Evolutionary conservation across 345 rosid genomes (phyloP).

Genomic region (Syzygium oleosum): DNA sequence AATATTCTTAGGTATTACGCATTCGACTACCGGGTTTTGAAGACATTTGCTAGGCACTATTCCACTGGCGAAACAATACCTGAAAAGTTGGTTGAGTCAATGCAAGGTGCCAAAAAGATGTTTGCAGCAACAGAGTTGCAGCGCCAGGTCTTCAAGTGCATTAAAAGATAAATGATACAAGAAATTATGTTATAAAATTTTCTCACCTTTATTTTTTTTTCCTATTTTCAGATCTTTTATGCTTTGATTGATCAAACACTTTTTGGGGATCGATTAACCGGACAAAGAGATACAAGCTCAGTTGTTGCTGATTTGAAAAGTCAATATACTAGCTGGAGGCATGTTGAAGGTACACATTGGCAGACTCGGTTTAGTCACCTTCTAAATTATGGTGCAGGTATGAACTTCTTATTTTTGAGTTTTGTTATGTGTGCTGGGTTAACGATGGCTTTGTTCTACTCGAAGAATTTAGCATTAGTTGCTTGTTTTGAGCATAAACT

Average conservation of each 20-base stretch:
- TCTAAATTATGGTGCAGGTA: conserved; percentile 86
- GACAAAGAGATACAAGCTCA: conserved; percentile 36
- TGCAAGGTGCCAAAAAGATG: conserved; percentile 85
- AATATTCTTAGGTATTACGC: conserved; percentile 63
- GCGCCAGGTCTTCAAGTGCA: conserved; percentile 52
- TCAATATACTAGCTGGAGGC: conserved; percentile 74
- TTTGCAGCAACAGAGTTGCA: conserved; percentile 95
- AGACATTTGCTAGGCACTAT: conserved; percentile 76
- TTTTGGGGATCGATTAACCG: conserved; percentile 60
- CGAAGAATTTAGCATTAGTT: not conserved
- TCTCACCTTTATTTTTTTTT: conserved; percentile 1
- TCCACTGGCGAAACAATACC: conserved; percentile 83
- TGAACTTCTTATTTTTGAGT: not conserved
- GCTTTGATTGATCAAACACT: conserved; percentile 80
- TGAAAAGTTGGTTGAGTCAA: conserved; percentile 67
- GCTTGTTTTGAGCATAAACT: not conserved
- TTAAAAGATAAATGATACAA: not conserved
- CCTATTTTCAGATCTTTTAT: conserved; percentile 45
- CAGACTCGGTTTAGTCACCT: conserved; percentile 81
- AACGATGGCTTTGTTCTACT: not conserved
- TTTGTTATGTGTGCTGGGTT: not conserved
- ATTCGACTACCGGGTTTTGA: conserved; percentile 75
- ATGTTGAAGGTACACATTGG: conserved; percentile 85
- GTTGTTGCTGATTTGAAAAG: conserved; percentile 65
- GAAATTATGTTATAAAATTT: not conserved